These are phyloP conservation scores for Macrophomina pseudophaseolina DNA, from an alignment of 2,329 filamentous ascomycete genomes.

Conservation along the genomic window DNA sequence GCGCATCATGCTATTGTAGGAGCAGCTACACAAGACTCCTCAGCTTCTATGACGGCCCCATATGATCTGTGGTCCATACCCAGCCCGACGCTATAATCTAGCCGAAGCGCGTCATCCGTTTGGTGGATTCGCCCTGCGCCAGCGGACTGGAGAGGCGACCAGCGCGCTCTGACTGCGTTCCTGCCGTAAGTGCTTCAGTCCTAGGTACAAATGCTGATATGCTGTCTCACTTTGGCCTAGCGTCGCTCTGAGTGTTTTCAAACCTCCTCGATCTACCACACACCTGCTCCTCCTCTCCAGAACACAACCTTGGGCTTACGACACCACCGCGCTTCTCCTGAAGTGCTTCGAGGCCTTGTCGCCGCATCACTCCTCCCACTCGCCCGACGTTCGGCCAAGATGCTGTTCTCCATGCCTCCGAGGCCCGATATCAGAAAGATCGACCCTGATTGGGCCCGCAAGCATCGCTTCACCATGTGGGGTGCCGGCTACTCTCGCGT, in stretches of 20 bases:
- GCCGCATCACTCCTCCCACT: neutral
- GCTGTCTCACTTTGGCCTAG: neutral
- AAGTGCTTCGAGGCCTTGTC: constrained; percentile 11
- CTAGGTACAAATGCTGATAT: neutral
- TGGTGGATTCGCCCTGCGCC: no score
- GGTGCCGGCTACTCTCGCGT: neutral
- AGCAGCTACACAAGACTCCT: no score
- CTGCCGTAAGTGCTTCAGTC: neutral
- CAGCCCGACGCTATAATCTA: no score
- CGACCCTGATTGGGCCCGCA: constrained; percentile 3
- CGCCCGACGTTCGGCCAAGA: neutral
- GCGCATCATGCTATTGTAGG: no score
- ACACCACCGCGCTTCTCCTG: constrained; percentile 3
- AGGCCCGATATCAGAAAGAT: neutral
- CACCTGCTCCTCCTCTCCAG: neutral
- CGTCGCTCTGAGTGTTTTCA: constrained; percentile 1
- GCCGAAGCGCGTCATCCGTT: no score
- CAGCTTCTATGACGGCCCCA: no score
- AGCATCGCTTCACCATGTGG: neutral
- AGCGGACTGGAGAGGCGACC: no score
- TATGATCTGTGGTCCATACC: no score
- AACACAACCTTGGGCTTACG: constrained; percentile 13
- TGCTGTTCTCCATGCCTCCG: neutral
- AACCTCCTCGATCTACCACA: neutral
- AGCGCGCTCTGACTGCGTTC: no score